Conservation (phyloP, 1,139 yeast species). For the Pichia sp. region DNA sequence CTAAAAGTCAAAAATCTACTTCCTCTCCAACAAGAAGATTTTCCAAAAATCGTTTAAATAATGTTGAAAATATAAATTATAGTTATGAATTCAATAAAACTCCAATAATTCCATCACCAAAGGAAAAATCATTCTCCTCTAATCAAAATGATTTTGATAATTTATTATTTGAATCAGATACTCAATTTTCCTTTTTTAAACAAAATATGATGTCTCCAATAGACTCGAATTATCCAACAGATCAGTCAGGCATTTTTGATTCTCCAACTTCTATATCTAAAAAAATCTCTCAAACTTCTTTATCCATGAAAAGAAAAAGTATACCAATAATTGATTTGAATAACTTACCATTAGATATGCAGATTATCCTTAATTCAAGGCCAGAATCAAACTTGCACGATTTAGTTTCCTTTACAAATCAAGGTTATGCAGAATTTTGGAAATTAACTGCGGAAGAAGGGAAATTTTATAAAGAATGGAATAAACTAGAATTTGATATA, state of each 20-base stretch:
- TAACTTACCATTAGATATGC: conserved; percentile 20
- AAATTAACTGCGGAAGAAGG: conserved; percentile 23
- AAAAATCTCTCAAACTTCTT: conserved; percentile 1
- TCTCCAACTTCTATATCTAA: conserved; percentile 10
- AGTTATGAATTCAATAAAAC: neutral
- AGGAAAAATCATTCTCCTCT: neutral
- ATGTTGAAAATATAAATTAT: conserved; percentile 10
- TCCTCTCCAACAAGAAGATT: conserved; percentile 4
- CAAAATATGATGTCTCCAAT: conserved; percentile 13
- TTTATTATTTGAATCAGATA: conserved; percentile 1
- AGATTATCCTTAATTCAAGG: conserved; percentile 25
- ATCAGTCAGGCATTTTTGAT: too few relatives aligned
- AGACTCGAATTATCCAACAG: neutral
- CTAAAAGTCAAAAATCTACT: neutral
- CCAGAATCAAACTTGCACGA: conserved; percentile 21
- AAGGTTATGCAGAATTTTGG: conserved; percentile 27
- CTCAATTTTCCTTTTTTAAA: conserved; percentile 6
- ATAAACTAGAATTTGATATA: conserved; percentile 22
- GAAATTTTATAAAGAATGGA: conserved; percentile 20
- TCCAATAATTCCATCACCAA: conserved; percentile 4
- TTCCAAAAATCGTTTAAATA: conserved; percentile 8
- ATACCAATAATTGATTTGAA: neutral
- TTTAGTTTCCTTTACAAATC: conserved; percentile 20
- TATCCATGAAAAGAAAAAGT: neutral
- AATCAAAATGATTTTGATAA: neutral